Evolutionary conservation across 495 filamentous ascomycete species (phyloP).

Genomic region (Oidiodendron maius): DNA sequence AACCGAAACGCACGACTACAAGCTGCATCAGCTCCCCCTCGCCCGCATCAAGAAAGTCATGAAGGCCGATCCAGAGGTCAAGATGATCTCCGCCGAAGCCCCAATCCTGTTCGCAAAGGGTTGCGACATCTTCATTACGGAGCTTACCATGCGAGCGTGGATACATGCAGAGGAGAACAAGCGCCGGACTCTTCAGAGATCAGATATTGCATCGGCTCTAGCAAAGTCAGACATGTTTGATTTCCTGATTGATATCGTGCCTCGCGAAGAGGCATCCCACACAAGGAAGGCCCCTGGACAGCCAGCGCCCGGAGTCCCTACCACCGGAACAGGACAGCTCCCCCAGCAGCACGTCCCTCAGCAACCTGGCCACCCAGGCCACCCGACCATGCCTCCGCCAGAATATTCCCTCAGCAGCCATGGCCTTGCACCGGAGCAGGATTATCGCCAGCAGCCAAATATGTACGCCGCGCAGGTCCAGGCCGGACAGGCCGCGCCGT

Average conservation of each 20-base stretch:
- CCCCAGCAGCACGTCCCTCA: constrained; percentile 55
- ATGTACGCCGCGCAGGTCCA: constrained; percentile 80
- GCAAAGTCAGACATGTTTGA: constrained; percentile 99
- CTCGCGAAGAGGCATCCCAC: constrained; percentile 87
- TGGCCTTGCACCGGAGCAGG: constrained; percentile 62
- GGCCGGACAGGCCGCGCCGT: constrained; percentile 58
- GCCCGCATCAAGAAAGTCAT: constrained; percentile 99
- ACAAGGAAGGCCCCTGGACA: constrained; percentile 56
- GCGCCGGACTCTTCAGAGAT: constrained; percentile 87
- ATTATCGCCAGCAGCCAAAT: constrained; percentile 66
- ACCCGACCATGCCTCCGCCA: constrained; percentile 49
- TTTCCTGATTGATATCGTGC: constrained; percentile 98
- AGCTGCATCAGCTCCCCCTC: constrained; percentile 89
- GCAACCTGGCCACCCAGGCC: constrained; percentile 44
- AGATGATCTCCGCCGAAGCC: constrained; percentile 98
- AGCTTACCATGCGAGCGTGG: constrained; percentile 99
- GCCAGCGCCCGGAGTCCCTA: constrained; percentile 44
- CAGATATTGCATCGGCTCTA: constrained; percentile 91
- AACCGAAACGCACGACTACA: constrained; percentile 94
- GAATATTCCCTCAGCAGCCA: constrained; percentile 60
- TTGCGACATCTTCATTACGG: constrained; percentile 98
- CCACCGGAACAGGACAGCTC: constrained; percentile 49
- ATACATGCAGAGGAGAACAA: constrained; percentile 99
- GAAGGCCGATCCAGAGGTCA: constrained; percentile 98
- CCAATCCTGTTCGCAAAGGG: constrained; percentile 98